Evolutionary conservation across 768 basidiomycete genomes (phyloP), one percentile per base, ranked within the genome.

Genomic region (Lactarius hatsudake): DNA sequence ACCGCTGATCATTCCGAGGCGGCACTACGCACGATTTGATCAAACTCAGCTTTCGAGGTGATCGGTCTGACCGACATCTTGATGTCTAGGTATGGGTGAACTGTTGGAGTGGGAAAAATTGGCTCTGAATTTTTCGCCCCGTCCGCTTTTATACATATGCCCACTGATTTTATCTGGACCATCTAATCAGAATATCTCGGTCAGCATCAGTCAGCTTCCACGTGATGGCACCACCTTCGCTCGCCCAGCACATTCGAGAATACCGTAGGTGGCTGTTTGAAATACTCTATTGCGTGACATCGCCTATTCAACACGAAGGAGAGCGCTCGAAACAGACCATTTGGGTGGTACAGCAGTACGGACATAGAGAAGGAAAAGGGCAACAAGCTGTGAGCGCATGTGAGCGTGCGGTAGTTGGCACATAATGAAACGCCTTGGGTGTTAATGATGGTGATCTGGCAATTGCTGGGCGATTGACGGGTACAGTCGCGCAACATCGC

Each of bases 11-110:
- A n/a, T 26, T 32, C 20, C 23, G 4, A 34, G 40, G 57, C 48
- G 18, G 38, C 12, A 9, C 45, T 20, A 77, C 84, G 69, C 71
- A 86, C 86, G 62, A 82, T 76, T 17, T 76, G 42, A 43, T 76
- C 71, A 78, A 85, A 86, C 34, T 83, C 68, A 0, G 73, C 73
- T 68, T 72, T 70, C 62, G 79, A 79, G 3, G 63, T 73, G 67
- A 83, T 77, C 23, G 71, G 65, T 54, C 71, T 77, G 71, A 83
- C 82, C 61, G 76, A 66, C 82, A 84, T 84, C 42, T 20, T 13
- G 64, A 42, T 38, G 20, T 28, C 17, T 34, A n/a, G 23, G 48
- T 51, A 51, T 51, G 12, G 12, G 43, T 45, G 43, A 20, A 45
- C 20, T 12, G 43, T 9, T 45, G 8, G 48, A 51, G 48, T 51